These are phyloP conservation scores for Isabelozyma gotoi DNA, from an alignment of 805 yeast genomes.

Conservation along the genomic window DNA sequence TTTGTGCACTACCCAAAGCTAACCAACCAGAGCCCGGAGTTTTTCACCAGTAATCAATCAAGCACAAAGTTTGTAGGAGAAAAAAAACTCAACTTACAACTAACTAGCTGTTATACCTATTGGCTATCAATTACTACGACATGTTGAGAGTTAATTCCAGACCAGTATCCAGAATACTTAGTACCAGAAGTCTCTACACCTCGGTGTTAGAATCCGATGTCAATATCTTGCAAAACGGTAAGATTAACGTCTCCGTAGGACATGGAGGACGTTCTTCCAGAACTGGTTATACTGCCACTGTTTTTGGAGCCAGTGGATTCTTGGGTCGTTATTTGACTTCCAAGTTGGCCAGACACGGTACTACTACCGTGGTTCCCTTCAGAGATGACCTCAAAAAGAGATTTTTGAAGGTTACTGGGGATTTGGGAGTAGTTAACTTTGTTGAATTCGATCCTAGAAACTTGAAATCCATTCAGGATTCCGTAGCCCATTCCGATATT, in stretches of 20 bases:
- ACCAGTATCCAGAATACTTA: conserved; percentile 13
- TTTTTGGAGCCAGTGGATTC: conserved; percentile 80
- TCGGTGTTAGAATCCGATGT: conserved; percentile 54
- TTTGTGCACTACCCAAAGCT: conserved; percentile 9
- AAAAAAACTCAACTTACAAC: not conserved
- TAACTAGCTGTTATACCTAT: not conserved
- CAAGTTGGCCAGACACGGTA: conserved; percentile 80
- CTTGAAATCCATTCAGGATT: conserved; percentile 68
- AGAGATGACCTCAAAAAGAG: conserved; percentile 78
- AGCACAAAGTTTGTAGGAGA: not conserved
- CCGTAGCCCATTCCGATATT: conserved; percentile 78
- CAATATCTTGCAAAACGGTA: conserved; percentile 72
- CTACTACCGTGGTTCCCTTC: conserved; percentile 72
- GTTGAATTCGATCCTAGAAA: conserved; percentile 83
- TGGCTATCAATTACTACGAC: not conserved
- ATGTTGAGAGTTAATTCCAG: conserved; percentile 27
- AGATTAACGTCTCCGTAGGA: conserved; percentile 70
- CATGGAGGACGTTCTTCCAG: conserved; percentile 82
- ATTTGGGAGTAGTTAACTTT: conserved; percentile 82
- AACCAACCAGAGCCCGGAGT: conserved; percentile 32
- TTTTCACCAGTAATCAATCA: conserved; percentile 11
- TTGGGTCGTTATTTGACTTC: conserved; percentile 72
- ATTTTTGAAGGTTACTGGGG: conserved; percentile 80
- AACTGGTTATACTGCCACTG: conserved; percentile 86
- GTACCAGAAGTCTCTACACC: conserved; percentile 36